These are phyloP conservation scores for Wakefieldia striispora DNA, from an alignment of 768 basidiomycete genomes.

Conservation along the genomic window DNA sequence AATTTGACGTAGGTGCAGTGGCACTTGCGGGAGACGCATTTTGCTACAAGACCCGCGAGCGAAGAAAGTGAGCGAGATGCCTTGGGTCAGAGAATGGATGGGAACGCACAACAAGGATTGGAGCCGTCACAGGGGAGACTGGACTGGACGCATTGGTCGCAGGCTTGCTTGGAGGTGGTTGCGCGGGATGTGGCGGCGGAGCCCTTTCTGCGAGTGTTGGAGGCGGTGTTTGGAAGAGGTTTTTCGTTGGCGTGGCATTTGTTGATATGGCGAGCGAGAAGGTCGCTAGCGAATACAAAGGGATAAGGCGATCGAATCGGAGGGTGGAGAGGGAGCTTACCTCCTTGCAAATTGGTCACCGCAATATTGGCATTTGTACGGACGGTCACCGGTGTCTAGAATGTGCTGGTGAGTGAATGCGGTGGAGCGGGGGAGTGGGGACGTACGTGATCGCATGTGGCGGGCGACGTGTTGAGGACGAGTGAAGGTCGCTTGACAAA, in stretches of 20 bases:
- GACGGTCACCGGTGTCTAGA: slow-evolving; percentile 83
- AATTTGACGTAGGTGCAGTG: slow-evolving; percentile 82
- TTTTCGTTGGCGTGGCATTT: slow-evolving; percentile 86
- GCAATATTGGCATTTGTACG: slow-evolving; percentile 85
- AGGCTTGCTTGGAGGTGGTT: slow-evolving; percentile 78
- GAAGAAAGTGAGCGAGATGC: neutral
- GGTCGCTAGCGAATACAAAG: slow-evolving; percentile 50
- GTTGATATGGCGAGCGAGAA: slow-evolving; percentile 82
- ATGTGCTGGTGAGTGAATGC: slow-evolving; percentile 1
- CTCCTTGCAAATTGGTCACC: slow-evolving; percentile 90
- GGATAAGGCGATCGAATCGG: slow-evolving; percentile 7
- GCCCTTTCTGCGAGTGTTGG: slow-evolving; percentile 57
- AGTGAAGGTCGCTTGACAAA: slow-evolving; percentile 85
- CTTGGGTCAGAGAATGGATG: neutral
- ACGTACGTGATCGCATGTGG: slow-evolving; percentile 89
- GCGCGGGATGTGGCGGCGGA: slow-evolving; percentile 65
- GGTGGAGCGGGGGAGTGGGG: slow-evolving; percentile 26
- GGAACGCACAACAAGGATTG: slow-evolving; percentile 69
- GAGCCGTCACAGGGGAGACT: slow-evolving; percentile 76
- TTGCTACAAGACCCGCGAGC: slow-evolving; percentile 42
- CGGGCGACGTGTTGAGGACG: slow-evolving; percentile 87
- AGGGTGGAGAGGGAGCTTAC: slow-evolving; percentile 34
- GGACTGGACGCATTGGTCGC: slow-evolving; percentile 79
- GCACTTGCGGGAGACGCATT: slow-evolving; percentile 68
- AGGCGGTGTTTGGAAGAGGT: slow-evolving; percentile 32